Evolutionary conservation across 140 eudicot species (phyloP), one percentile per base, ranked within the genome.

Genomic region (Oenanthe javanica): DNA sequence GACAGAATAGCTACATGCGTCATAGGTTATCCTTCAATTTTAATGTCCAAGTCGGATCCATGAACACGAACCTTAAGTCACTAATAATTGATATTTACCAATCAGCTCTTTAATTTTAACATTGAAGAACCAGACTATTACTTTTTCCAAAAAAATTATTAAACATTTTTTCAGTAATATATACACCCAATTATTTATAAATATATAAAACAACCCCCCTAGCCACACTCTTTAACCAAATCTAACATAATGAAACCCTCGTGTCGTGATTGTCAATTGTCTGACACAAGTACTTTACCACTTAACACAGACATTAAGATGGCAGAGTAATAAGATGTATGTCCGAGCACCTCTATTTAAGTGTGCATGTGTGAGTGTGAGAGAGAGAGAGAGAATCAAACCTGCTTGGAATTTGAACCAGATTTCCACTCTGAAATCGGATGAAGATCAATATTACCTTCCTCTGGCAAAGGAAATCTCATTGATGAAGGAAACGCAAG

Each of bases 341-440:
- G 36, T 31, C 36, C 74, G 31, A 69, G 74, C 74, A 69, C 18
- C 43, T 9, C 0, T 11, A 69, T 25, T 38, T 18, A n/a, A 50
- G 47, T 23, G 54, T 31, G 36, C 36, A 31, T 31, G 36, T 31
- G 36, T 31, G 36, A 31, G 36, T 31, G 36, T 31, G 36, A 50
- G 55, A 13, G 36, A 23, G 76, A 78, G 72, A 47, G 50, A 48
- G 47, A 79, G 78, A 52, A 67, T 74, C 88, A 87, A 79, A 94
- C 96, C 93, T 89, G 94, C 78, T 84, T 86, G 16, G 85, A 75
- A 54, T 81, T 46, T 23, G 92, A 88, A 87, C 75, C 83, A 52
- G 89, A 85, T 84, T 91, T 96, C 99, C 96, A 91, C 82, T 91
- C 97, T 83, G 83, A 87, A 59, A 81, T 84, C 19, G 93, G 86